A percentile compares a stretch with the other conserved stretches of the same genome.
Evolutionary conservation across 2,329 filamentous ascomycete genomes (phyloP).

Genomic region (Coniochaeta sp.): DNA sequence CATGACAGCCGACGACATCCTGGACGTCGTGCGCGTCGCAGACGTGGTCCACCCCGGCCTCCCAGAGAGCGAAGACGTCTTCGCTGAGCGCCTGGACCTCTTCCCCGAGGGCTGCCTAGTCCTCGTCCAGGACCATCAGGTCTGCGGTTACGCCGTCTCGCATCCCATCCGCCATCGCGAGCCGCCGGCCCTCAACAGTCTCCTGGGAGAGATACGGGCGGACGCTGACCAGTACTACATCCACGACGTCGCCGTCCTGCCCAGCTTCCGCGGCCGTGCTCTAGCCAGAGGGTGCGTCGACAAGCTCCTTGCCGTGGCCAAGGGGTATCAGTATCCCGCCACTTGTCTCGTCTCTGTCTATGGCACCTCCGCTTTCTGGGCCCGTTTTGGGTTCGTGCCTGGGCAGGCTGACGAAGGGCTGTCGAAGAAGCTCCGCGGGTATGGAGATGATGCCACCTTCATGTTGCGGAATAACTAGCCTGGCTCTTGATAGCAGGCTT

Average conservation of each 20-base stretch:
- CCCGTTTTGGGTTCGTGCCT: conserved; percentile 21
- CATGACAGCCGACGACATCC: conserved; percentile 17
- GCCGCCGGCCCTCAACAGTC: conserved; percentile 22
- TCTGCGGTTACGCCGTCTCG: conserved; percentile 27
- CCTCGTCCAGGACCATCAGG: conserved; percentile 12
- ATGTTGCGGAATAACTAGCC: neutral
- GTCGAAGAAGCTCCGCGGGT: conserved; percentile 20
- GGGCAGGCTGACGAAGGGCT: conserved; percentile 13
- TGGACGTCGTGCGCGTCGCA: conserved; percentile 16
- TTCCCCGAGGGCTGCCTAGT: conserved; percentile 26
- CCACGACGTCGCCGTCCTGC: conserved; percentile 26
- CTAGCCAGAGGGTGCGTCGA: conserved; percentile 16
- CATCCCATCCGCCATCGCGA: conserved; percentile 23
- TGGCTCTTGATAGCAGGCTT: neutral
- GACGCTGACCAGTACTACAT: conserved; percentile 28
- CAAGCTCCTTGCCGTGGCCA: conserved; percentile 15
- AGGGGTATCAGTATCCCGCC: conserved; percentile 13
- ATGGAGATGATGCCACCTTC: conserved; percentile 23
- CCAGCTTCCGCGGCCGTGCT: conserved; percentile 17
- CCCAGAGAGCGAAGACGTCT: conserved; percentile 21
- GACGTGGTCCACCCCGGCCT: conserved; percentile 21
- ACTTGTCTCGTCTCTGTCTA: conserved; percentile 27
- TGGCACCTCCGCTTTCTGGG: conserved; percentile 24
- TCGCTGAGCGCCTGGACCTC: conserved; percentile 23
- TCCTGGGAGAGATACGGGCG: conserved; percentile 18